These are phyloP conservation scores for Ilyonectria robusta DNA, from an alignment of 2,329 filamentous ascomycete genomes.

Conservation along the genomic window DNA sequence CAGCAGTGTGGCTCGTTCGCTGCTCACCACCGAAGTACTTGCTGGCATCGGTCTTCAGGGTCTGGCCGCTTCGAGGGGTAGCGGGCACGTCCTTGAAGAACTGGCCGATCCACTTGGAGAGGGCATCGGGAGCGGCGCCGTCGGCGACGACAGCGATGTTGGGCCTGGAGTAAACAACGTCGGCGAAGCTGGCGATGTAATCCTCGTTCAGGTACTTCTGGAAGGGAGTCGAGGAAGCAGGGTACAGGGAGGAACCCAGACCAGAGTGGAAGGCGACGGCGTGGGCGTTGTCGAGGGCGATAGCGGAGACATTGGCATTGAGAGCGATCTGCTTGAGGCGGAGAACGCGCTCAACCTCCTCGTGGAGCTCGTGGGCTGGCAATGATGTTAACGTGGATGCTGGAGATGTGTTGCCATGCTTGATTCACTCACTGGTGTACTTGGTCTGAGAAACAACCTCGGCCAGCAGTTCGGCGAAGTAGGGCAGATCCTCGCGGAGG, in stretches of 20 bases:
- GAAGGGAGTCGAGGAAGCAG: slow-evolving; percentile 78
- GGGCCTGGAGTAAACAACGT: slow-evolving; percentile 85
- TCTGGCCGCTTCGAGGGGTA: slow-evolving; percentile 64
- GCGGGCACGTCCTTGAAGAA: slow-evolving; percentile 85
- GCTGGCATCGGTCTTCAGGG: slow-evolving; percentile 73
- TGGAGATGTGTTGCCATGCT: not conserved
- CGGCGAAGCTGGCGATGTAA: slow-evolving; percentile 81
- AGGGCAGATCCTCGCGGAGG: slow-evolving; percentile 94
- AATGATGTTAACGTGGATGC: slow-evolving; percentile 32
- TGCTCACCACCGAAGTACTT: slow-evolving; percentile 98
- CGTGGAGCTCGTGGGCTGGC: slow-evolving; percentile 88
- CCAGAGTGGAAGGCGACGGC: slow-evolving; percentile 92
- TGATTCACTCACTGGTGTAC: slow-evolving; percentile 75
- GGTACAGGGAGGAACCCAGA: slow-evolving; percentile 84
- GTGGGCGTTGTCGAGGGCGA: slow-evolving; percentile 91
- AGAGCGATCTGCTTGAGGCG: slow-evolving; percentile 83
- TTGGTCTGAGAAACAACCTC: slow-evolving; percentile 92
- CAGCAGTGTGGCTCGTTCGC: slow-evolving; percentile 81
- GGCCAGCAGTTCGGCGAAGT: slow-evolving; percentile 95
- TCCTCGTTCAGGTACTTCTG: slow-evolving; percentile 86
- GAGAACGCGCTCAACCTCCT: slow-evolving; percentile 86
- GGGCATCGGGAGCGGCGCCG: slow-evolving; percentile 81
- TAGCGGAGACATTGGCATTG: slow-evolving; percentile 71
- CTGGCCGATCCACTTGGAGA: slow-evolving; percentile 91
- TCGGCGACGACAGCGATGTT: slow-evolving; percentile 95